These are phyloP conservation scores for Monosporascus ibericus DNA, from an alignment of 2,329 filamentous ascomycete species.

Conservation along the genomic window DNA sequence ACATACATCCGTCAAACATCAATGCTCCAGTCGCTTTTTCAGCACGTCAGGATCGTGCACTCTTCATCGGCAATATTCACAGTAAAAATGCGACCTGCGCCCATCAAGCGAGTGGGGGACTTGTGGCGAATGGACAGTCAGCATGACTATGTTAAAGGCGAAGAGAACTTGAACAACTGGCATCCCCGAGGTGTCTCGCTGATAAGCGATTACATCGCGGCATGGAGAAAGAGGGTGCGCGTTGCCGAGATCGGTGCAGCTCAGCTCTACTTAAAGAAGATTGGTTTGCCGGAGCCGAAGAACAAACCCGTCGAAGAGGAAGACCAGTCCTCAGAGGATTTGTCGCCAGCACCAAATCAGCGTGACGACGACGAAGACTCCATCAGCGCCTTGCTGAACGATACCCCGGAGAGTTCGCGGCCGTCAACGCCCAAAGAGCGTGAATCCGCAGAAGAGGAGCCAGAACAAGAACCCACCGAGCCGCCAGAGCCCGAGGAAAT, in stretches of 20 bases:
- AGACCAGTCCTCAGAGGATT: slow-evolving; percentile 29
- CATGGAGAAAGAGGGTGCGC: slow-evolving; percentile 67
- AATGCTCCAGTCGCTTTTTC: slow-evolving; percentile 83
- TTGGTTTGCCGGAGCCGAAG: slow-evolving; percentile 41
- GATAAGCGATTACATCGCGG: slow-evolving; percentile 77
- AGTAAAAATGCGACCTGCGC: slow-evolving; percentile 76
- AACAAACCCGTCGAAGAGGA: slow-evolving; percentile 26
- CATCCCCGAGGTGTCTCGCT: slow-evolving; percentile 83
- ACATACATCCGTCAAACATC: slow-evolving; percentile 81
- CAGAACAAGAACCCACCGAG: slow-evolving; percentile 16
- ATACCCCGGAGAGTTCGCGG: slow-evolving; percentile 48
- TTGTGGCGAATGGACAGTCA: slow-evolving; percentile 95
- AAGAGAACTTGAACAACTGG: slow-evolving; percentile 82
- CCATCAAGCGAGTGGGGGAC: slow-evolving; percentile 86
- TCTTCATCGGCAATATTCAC: slow-evolving; percentile 84
- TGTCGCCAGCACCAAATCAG: slow-evolving; percentile 27
- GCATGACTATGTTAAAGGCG: slow-evolving; percentile 92
- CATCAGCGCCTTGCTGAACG: slow-evolving; percentile 53
- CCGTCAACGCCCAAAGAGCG: slow-evolving; percentile 22
- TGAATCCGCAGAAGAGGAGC: slow-evolving; percentile 13
- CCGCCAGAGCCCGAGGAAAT: slow-evolving; percentile 13
- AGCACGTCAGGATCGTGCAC: slow-evolving; percentile 76
- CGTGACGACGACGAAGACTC: slow-evolving; percentile 40
- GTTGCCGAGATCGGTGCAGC: slow-evolving; percentile 75
- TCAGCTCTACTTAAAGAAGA: slow-evolving; percentile 58